Conservation (phyloP, 2,329 filamentous ascomycete species). For the Colletotrichum liriopes region DNA sequence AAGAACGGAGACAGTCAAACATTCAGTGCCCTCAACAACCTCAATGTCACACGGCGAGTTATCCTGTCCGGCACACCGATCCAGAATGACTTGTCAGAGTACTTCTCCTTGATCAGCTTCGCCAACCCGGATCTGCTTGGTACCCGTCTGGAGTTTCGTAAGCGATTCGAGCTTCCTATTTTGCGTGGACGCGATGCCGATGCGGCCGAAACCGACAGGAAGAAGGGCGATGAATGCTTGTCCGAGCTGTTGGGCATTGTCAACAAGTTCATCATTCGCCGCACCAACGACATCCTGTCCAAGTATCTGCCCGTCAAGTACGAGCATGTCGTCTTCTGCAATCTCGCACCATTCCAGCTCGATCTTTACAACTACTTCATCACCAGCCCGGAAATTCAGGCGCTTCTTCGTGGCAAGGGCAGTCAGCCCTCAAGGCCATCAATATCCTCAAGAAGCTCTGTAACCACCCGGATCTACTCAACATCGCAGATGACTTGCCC, state of each 20-base stretch:
- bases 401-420: constrained; percentile 90
- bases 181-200: constrained; percentile 91
- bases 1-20: constrained; percentile 98
- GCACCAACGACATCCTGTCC: constrained; percentile 97
- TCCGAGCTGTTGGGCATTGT: constrained; percentile 86
- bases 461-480: constrained; percentile 95
- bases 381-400: constrained; percentile 94
- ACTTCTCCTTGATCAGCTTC: constrained; percentile 96
- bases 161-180: constrained; percentile 94
- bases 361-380: constrained; percentile 98
- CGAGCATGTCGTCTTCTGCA: constrained; percentile 99
- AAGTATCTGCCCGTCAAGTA: constrained; percentile 99
- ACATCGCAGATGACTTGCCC: constrained; percentile 86
- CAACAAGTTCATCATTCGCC: constrained; percentile 98
- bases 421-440: constrained; percentile 98
- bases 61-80: constrained; percentile 98
- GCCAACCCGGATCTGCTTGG: constrained; percentile 95
- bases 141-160: constrained; percentile 91
- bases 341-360: constrained; percentile 91
- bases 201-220: constrained; percentile 85
- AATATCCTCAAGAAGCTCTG: constrained; percentile 98
- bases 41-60: constrained; percentile 92
- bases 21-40: constrained; percentile 88
- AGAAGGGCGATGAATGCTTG: constrained; percentile 87
- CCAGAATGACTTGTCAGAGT: constrained; percentile 98